Conservation (phyloP, 768 basidiomycete species). For the Lactifluus rugatus region DNA sequence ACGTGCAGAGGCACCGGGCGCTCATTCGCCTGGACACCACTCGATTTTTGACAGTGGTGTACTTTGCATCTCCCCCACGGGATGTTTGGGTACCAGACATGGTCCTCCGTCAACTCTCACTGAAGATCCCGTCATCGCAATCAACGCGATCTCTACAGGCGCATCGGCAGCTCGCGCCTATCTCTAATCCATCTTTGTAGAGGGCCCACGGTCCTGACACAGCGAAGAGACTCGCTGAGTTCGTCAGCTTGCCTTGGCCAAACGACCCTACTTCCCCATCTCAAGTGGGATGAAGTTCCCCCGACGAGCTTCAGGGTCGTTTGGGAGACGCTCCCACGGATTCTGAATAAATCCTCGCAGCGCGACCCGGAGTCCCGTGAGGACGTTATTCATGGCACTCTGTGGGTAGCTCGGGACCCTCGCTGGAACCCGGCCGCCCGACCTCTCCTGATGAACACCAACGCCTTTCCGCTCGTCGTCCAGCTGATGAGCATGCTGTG, state of each 20-base stretch:
- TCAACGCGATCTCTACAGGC: too few species aligned
- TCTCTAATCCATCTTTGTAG: neutral
- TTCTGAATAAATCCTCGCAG: too few species aligned
- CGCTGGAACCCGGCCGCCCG: neutral
- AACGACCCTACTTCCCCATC: neutral
- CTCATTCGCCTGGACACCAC: neutral
- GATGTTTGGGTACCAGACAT: neutral
- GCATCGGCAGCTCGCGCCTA: neutral
- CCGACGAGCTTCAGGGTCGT: slow-evolving; percentile 2
- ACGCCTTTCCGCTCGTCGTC: neutral
- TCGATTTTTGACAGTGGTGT: neutral
- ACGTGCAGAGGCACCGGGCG: neutral
- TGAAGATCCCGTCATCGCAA: neutral
- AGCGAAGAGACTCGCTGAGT: too few species aligned
- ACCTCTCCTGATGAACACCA: neutral
- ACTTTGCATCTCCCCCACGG: neutral
- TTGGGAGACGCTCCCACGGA: neutral
- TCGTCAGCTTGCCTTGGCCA: neutral
- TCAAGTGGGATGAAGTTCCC: neutral
- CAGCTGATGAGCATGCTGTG: slow-evolving; percentile 7
- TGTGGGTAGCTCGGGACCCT: neutral
- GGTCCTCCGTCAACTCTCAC: slow-evolving; percentile 1
- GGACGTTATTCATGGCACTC: neutral
- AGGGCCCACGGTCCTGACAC: too few species aligned
- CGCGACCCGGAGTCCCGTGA: neutral